Evolutionary conservation across 768 basidiomycete species (phyloP), one percentile per base, ranked within the genome.

Genomic region (Agrocybe praecox): DNA sequence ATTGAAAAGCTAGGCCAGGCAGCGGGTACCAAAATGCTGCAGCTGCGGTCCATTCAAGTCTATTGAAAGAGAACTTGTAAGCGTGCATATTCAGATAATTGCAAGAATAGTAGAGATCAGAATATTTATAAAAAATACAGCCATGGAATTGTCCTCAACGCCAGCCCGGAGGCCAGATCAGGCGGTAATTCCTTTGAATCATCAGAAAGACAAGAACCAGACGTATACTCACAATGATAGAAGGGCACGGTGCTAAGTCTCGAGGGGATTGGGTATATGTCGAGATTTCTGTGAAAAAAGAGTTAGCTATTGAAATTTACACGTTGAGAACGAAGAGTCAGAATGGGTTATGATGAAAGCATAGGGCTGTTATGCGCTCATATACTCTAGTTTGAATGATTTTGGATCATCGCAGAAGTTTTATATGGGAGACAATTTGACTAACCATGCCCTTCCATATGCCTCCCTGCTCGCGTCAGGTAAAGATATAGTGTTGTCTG

Each of bases 381-480:
- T 80, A 91, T 86, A 92, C 89, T 92, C 89, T 92, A 92, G 90
- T 92, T 92, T 92, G 89, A 89, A 72, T 81, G 72, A 66, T 76
- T 74, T 78, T 68, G 73, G 60, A 76, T 90, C 88, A 87, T 89
- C 86, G 66, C 45, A 49, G 46, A 45, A 47, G 22, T 40, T 52
- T 22, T 17, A 6, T 15, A 34, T 53, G 60, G 17, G 49, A 46
- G 11, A 57, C 43, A 26, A 45, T 59, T 23, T 47, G n/a, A 29
- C 33, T 55, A 32, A 55, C 53, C 50, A 40, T 18, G 11, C 22
- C n/a, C 11, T 5, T 14, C 36, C 17, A 49, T 12, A 19, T n/a
- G n/a, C n/a, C n/a, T n/a, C n/a, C n/a, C n/a, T n/a, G n/a, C n/a
- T n/a, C n/a, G n/a, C n/a, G n/a, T n/a, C n/a, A n/a, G n/a, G n/a